phyloP scores from a whole-genome alignment of 2,329 filamentous ascomycete species.

The Rhynchosporium agropyri region DNA sequence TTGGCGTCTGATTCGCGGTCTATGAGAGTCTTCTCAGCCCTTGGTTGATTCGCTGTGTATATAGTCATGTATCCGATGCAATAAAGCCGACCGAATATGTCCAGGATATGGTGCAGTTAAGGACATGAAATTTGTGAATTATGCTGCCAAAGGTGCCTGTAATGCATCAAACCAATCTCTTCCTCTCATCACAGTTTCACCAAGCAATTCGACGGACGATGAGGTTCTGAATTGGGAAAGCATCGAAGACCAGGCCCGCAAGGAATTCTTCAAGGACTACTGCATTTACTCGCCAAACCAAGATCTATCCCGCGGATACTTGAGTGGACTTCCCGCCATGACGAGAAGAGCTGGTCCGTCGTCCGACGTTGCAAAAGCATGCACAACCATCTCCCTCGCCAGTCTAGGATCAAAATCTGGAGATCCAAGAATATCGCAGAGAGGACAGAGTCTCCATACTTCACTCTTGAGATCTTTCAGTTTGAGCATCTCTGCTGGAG shows the following conservation, averaged over 20 bases:
- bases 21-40: background rate
- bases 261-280: constrained; percentile 7
- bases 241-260: constrained; percentile 1
- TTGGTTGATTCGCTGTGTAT: background rate
- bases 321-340: constrained; percentile 11
- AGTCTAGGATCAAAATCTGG: background rate
- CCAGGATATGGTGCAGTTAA: background rate
- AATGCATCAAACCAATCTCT: background rate
- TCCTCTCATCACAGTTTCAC: background rate
- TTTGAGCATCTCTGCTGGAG: constrained; percentile 6
- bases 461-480: constrained; percentile 4
- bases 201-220: background rate
- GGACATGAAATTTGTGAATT: constrained; percentile 12
- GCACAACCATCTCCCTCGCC: constrained; percentile 9
- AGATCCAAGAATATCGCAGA: background rate
- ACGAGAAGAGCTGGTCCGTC: background rate
- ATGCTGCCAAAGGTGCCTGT: background rate
- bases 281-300: constrained; percentile 8
- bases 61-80: constrained; percentile 13
- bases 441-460: background rate
- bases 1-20: background rate
- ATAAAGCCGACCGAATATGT: background rate
- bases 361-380: constrained; percentile 11
- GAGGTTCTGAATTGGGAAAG: background rate
- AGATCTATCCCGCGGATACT: constrained; percentile 2